Evolutionary conservation across 2,329 filamentous ascomycete species (phyloP).

Genomic region (Cladosporium cucumerinum): DNA sequence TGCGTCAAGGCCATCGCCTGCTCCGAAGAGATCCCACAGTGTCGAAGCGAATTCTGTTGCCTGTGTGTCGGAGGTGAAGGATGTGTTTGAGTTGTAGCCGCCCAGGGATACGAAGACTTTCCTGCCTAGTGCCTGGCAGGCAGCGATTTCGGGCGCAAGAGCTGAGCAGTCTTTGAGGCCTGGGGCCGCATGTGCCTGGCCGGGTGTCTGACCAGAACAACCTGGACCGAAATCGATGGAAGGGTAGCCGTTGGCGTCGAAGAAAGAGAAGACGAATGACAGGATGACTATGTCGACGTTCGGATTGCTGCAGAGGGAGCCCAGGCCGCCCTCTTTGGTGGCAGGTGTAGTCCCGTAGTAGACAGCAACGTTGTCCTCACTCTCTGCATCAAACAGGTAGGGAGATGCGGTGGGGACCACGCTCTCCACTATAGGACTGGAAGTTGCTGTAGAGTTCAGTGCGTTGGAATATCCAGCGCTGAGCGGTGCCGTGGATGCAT

Average conservation of each 20-base stretch:
- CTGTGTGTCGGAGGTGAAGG: constrained; percentile 29
- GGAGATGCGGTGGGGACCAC: neutral
- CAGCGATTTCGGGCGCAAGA: constrained; percentile 41
- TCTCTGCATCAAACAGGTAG: constrained; percentile 39
- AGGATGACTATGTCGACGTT: constrained; percentile 55
- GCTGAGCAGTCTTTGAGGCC: constrained; percentile 40
- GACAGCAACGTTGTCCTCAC: constrained; percentile 50
- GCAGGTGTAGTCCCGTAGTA: constrained; percentile 55
- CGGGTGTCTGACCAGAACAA: constrained; percentile 29
- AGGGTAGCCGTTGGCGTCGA: constrained; percentile 41
- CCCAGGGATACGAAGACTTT: constrained; percentile 48
- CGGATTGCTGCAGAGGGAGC: constrained; percentile 50
- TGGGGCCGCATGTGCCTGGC: constrained; percentile 36
- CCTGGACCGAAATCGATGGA: constrained; percentile 35
- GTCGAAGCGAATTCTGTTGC: constrained; percentile 32
- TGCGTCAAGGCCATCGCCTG: constrained; percentile 22
- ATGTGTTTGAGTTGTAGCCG: constrained; percentile 33
- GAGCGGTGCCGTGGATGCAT: neutral
- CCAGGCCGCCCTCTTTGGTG: constrained; percentile 45
- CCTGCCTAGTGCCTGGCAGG: constrained; percentile 43
- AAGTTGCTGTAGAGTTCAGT: neutral
- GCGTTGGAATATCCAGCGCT: neutral
- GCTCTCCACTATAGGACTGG: neutral
- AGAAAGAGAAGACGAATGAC: constrained; percentile 55
- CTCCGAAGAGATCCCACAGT: constrained; percentile 39